Conservation (phyloP, 495 filamentous ascomycete genomes). For the Penicillium atrosanguineum region DNA sequence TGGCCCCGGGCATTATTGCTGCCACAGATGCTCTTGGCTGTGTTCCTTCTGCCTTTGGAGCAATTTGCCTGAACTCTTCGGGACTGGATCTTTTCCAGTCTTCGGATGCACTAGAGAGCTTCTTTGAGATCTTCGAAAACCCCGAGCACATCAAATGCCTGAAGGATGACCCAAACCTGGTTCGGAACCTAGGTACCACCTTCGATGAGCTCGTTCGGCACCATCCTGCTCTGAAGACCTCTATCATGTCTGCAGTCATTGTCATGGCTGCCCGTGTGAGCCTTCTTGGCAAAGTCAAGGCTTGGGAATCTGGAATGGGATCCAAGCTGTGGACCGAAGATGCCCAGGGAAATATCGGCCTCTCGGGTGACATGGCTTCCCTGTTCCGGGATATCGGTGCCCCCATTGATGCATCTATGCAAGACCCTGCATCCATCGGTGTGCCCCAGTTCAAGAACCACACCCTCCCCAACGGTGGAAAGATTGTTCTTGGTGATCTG, state of each 20-base stretch:
- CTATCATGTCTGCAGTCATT: conserved; percentile 75
- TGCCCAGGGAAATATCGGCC: conserved; percentile 27
- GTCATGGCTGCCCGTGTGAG: conserved; percentile 80
- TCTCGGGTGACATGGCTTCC: conserved; percentile 31
- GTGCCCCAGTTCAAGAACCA: conserved; percentile 30
- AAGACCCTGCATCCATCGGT: conserved; percentile 31
- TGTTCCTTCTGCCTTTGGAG: conserved; percentile 84
- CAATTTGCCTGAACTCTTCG: conserved; percentile 83
- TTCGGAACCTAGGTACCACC: conserved; percentile 63
- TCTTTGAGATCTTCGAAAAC: conserved; percentile 93
- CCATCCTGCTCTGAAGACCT: conserved; percentile 76
- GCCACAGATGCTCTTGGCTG: conserved; percentile 80
- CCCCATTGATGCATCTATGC: conserved; percentile 24
- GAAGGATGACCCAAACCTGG: conserved; percentile 60
- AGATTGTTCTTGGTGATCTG: conserved; percentile 34
- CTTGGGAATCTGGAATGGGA: conserved; percentile 65
- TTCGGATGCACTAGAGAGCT: conserved; percentile 76
- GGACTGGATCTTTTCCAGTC: conserved; percentile 89
- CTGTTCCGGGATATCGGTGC: conserved; percentile 37
- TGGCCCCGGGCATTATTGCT: conserved; percentile 76
- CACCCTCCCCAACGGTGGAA: conserved; percentile 39
- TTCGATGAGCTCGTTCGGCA: conserved; percentile 96
- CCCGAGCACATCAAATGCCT: conserved; percentile 82
- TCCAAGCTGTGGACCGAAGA: conserved; percentile 72
- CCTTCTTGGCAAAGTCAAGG: conserved; percentile 64